Evolutionary conservation across 2,329 filamentous ascomycete genomes (phyloP).

Genomic region (Phialophora expanda): DNA sequence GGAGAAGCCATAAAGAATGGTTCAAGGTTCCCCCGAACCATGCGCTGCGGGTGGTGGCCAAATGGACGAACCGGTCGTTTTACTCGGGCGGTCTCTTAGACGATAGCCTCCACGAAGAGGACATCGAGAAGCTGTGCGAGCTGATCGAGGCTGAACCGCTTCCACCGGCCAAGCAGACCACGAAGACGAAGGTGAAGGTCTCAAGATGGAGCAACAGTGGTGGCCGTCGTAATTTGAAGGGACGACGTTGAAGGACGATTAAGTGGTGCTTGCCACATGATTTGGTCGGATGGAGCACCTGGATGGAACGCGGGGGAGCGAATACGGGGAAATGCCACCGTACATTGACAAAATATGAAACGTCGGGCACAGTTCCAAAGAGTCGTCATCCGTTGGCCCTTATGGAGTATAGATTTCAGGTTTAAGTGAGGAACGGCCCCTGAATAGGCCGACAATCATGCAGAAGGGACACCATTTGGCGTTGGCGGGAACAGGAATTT

Average conservation of each 20-base stretch:
- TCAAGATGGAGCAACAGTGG: background rate
- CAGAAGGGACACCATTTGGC: background rate
- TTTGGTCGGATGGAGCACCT: background rate
- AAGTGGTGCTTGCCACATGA: background rate
- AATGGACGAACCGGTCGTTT: constrained; percentile 17
- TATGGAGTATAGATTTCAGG: too few relatives aligned
- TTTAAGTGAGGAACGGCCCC: too few relatives aligned
- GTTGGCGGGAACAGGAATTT: background rate
- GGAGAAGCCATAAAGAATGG: constrained; percentile 23
- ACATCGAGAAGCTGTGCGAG: background rate
- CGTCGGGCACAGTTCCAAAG: too few relatives aligned
- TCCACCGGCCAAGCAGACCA: background rate
- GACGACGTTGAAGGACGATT: background rate
- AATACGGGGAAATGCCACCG: too few relatives aligned
- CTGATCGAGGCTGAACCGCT: background rate
- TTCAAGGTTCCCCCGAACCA: constrained; percentile 14
- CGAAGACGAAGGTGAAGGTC: background rate
- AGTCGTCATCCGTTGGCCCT: too few relatives aligned
- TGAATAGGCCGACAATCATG: too few relatives aligned
- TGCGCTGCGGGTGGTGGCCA: constrained; percentile 23
- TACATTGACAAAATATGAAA: too few relatives aligned
- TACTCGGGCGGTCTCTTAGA: background rate
- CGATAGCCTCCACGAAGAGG: background rate
- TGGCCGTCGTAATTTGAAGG: background rate
- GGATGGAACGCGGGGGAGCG: too few relatives aligned